Evolutionary conservation across 164 flowering plant species (phyloP).

Genomic region (Vitis rotundifolia): DNA sequence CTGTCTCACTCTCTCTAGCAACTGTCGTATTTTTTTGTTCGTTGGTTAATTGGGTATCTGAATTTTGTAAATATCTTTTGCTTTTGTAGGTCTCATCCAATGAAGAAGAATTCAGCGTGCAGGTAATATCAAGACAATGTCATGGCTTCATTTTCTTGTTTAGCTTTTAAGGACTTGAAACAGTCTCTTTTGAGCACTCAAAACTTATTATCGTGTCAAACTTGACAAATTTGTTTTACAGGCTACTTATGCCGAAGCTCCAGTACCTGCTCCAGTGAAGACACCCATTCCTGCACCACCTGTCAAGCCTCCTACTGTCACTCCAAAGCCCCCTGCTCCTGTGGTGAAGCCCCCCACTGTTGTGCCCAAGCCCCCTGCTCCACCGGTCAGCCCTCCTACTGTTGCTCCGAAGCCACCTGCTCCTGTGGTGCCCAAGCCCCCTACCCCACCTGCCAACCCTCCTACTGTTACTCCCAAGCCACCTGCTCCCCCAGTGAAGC

Average conservation of each 20-base stretch:
- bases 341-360: constrained; percentile 6
- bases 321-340: constrained; percentile 1
- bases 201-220: not conserved
- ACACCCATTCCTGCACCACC: constrained; percentile 15
- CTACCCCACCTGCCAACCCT: constrained; percentile 6
- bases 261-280: constrained; percentile 5
- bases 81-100: constrained; percentile 4
- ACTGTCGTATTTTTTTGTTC: not conserved
- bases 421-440: not conserved
- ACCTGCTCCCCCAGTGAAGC: not conserved
- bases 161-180: not conserved
- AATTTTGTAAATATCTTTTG: not conserved
- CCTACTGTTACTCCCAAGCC: not conserved
- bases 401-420: not conserved
- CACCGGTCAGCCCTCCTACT: constrained; percentile 1
- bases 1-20: constrained; percentile 3
- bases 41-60: not conserved
- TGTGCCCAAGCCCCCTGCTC: not conserved
- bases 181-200: not conserved
- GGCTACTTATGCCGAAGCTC: constrained; percentile 8
- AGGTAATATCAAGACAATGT: constrained; percentile 11
- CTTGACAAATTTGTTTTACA: constrained; percentile 1
- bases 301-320: constrained; percentile 7
- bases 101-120: constrained; percentile 4
- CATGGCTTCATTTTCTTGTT: not conserved